Evolutionary conservation across 306 rosid species (phyloP), one percentile per base, ranked within the genome.

Genomic region (Citrullus amarus): DNA sequence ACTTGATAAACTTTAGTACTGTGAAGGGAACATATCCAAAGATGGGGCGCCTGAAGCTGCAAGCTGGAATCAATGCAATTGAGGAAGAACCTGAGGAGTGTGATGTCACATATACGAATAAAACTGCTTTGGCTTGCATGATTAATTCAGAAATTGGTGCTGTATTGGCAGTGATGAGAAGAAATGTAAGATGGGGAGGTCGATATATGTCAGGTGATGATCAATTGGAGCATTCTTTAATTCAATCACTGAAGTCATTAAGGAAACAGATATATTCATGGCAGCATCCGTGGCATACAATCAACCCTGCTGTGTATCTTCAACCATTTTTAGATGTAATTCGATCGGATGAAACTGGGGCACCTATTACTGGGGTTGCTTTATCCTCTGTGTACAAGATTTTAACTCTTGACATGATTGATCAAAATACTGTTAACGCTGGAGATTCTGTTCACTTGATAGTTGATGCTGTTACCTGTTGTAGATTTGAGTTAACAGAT

Each of bases 301-400:
- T 95, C 80, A 89, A 88, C 82, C 99, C 99, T 25, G 81, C 84
- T 57, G 82, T 88, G 81, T 95, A 95, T 86, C 90, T 95, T 66
- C 99, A 88, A 82, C 98, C 97, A n/a, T 95, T 95, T 88, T 87
- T 95, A 66, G 99, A 95, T 76, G 99, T 95, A 84, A 88, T 95
- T 87, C 91, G 88, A 78, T 96, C 97, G 0, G 99, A 91, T 80
- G 99, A 96, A 91, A 91, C 99, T 43, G 97, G 98, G 81, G 97
- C 97, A 77, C 90, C 93, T 65, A 92, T 93, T 85, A 96, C 99
- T 48, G 88, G 97, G 65, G 93, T 91, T 65, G 93, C 99, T 85
- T 86, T 96, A 87, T 88, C 99, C 2, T 91, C 99, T 73, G 97
- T 96, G 79, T 88, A 88, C 88, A 96, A 96, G 89, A 92, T 96